These are phyloP conservation scores for Puccinia coronata DNA, from an alignment of 1,284 basidiomycete species.

Conservation along the genomic window DNA sequence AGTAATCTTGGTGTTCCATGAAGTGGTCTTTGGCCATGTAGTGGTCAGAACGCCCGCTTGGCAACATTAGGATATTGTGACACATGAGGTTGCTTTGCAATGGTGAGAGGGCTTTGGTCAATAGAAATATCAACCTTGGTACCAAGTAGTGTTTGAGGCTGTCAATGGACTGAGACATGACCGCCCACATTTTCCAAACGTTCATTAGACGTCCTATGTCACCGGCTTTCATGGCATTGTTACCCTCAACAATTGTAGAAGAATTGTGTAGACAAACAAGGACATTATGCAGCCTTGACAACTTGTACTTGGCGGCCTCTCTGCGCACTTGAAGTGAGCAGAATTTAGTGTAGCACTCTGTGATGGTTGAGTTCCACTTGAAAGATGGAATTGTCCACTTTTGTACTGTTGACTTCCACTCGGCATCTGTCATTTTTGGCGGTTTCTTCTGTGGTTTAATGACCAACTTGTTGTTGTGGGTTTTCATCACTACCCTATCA, in stretches of 20 bases:
- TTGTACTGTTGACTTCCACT: too few relatives aligned
- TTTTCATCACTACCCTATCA: too few relatives aligned
- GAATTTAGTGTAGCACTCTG: background rate
- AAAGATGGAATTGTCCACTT: background rate
- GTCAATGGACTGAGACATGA: background rate
- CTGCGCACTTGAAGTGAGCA: background rate
- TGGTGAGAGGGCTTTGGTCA: background rate
- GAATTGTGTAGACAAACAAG: background rate
- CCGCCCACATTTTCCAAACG: constrained; percentile 18
- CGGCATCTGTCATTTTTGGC: background rate
- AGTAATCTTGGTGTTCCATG: constrained; percentile 20
- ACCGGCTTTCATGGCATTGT: background rate
- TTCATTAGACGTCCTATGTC: constrained; percentile 1
- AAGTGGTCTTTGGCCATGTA: constrained; percentile 7
- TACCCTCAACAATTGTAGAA: background rate
- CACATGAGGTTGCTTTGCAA: background rate
- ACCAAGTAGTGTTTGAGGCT: constrained; percentile 1
- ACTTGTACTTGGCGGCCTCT: too few relatives aligned
- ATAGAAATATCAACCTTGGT: background rate
- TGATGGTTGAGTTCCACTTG: background rate
- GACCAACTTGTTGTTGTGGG: too few relatives aligned
- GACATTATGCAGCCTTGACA: background rate
- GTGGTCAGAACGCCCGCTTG: background rate
- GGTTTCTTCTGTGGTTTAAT: background rate
- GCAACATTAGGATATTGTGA: constrained; percentile 2